Conservation (phyloP, 257 asterid species). For the Nicotiana tabacum region DNA sequence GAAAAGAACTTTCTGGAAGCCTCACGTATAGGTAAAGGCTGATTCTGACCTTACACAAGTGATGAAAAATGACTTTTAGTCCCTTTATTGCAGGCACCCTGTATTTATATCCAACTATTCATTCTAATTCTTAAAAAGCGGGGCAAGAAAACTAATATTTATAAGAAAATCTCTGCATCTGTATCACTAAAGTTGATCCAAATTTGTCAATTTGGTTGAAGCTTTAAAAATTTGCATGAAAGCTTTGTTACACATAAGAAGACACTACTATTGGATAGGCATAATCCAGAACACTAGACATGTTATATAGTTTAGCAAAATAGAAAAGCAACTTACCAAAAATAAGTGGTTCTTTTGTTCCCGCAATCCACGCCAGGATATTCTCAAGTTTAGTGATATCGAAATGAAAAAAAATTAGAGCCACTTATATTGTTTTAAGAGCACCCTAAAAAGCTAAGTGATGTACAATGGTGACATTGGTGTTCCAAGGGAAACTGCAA, state of each 20-base stretch:
- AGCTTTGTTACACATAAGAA: background rate
- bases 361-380: background rate
- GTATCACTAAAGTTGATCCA: background rate
- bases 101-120: background rate
- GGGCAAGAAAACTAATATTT: background rate
- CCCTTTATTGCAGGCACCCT: background rate
- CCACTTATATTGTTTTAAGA: background rate
- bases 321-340: background rate
- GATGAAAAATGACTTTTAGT: background rate
- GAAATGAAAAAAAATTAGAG: background rate
- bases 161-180: background rate
- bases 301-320: background rate
- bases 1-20: conserved; percentile 67
- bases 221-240: background rate
- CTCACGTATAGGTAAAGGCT: conserved; percentile 72
- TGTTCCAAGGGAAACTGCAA: background rate
- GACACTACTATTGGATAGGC: background rate
- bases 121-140: background rate
- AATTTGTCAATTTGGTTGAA: background rate
- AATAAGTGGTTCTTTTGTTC: background rate
- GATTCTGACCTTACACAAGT: background rate
- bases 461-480: background rate
- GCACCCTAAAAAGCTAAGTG: background rate
- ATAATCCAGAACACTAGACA: background rate
- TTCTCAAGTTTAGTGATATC: background rate